A percentile compares a stretch with the other conserved stretches of the same genome.
Evolutionary conservation across 441 rosid species (phyloP).

Genomic region (Gossypium aridum): DNA sequence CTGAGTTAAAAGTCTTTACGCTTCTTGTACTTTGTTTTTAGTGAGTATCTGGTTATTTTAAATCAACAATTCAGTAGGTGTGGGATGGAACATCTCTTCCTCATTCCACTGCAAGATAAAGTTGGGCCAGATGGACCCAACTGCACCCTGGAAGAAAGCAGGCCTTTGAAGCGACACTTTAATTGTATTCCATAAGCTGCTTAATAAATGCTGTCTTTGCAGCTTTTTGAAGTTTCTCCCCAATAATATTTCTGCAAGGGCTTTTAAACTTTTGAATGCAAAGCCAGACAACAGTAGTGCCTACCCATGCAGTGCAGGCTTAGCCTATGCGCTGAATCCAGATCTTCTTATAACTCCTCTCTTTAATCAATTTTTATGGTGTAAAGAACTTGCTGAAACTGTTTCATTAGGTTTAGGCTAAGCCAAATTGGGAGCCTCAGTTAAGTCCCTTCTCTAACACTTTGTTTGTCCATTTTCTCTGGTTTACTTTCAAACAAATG

Average conservation of each 20-base stretch:
- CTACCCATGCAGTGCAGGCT: not conserved
- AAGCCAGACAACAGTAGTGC: not conserved
- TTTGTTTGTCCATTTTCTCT: not conserved
- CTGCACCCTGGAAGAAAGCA: not conserved
- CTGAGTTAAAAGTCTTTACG: not conserved
- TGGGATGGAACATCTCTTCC: not conserved
- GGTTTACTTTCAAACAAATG: not conserved
- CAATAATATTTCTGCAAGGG: not conserved
- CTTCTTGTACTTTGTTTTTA: not conserved
- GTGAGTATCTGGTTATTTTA: not conserved
- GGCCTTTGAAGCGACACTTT: not conserved
- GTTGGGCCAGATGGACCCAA: not conserved
- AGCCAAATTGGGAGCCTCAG: not conserved
- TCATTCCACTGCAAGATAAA: not conserved
- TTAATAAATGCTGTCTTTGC: not conserved
- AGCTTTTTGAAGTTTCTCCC: not conserved
- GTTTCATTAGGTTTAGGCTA: not conserved
- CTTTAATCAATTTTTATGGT: not conserved
- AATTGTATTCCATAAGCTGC: not conserved
- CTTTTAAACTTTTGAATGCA: not conserved
- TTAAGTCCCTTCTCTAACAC: not conserved
- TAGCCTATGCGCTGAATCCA: not conserved
- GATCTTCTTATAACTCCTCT: not conserved
- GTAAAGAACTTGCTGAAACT: not conserved
- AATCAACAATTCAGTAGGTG: not conserved